phyloP scores from a whole-genome alignment of 129 eudicot species.

The Helichrysum umbraculigerum region DNA sequence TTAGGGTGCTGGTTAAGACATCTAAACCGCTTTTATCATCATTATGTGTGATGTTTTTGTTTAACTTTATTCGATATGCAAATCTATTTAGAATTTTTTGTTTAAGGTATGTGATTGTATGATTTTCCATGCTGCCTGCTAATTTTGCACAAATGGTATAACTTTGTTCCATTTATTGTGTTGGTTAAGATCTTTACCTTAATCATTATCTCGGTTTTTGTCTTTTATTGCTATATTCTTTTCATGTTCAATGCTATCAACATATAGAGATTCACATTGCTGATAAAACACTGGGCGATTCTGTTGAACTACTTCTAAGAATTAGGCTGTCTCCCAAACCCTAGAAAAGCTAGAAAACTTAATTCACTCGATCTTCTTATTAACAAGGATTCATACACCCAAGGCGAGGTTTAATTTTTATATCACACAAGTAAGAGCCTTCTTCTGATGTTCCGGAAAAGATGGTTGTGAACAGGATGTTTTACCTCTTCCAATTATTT shows the following conservation, averaged over 20 bases:
- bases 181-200: slow-evolving; percentile 15
- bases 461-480: neutral
- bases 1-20: neutral
- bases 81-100: neutral
- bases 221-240: neutral
- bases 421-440: neutral
- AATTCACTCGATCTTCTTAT: neutral
- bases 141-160: slow-evolving; percentile 12
- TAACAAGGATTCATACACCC: neutral
- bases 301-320: neutral
- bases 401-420: neutral
- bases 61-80: neutral
- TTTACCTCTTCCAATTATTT: neutral
- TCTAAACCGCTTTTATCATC: slow-evolving; percentile 2
- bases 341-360: neutral
- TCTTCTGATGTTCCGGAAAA: neutral
- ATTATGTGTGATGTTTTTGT: neutral
- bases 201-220: neutral
- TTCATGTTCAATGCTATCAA: neutral
- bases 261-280: neutral
- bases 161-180: slow-evolving; percentile 13
- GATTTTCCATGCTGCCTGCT: slow-evolving; percentile 9
- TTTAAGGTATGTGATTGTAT: slow-evolving; percentile 2
- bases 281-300: neutral
- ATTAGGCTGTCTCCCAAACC: neutral